Evolutionary conservation across 2,329 filamentous ascomycete species (phyloP), one percentile per base, ranked within the genome.

Genomic region (Botrytis sinoallii): DNA sequence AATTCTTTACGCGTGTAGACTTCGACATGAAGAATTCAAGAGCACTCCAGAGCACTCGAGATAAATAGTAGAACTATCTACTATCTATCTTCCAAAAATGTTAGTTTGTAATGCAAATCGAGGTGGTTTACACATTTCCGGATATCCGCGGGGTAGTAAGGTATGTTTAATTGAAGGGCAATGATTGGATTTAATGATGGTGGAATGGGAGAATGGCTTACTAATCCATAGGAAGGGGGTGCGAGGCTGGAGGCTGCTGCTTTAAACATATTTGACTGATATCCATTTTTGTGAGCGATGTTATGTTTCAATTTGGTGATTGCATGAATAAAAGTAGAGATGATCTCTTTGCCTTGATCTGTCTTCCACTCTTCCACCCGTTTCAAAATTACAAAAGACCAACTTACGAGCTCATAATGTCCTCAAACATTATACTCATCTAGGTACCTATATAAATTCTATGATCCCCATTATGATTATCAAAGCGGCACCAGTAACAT

Each of bases 401-500:
- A 55, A n/a, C 12, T n/a, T 16, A 55, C 4, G 12, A n/a, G 10
- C 4, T n/a, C n/a, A n/a, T 7, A 55, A n/a, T 7, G 25, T 6
- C 25, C 48, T n/a, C 48, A 1, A 52, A 52, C 25, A 16, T n/a
- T n/a, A 55, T 16, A 55, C 22, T 4, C 8, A n/a, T 16, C 12
- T n/a, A 16, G 48, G 57, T 7, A n/a, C n/a, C n/a, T n/a, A 14
- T 35, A 9, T 25, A 38, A 7, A 60, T 25, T 1, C 10, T 3
- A 1, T 16, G 1, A 55, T 16, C 2, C 12, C 5, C 16, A 6
- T 7, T 25, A 0, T 16, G 25, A 7, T 7, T 10, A 3, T 5
- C 0, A 22, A 65, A 46, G 42, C 42, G 40, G 63, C 63, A 65
- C 6, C 1, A 1, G 0, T 35, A 35, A 0, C 1, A 12, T 16